A percentile compares a stretch with the other conserved stretches of the same genome.
These are phyloP conservation scores for Pythium phragmitis DNA, from an alignment of 352 stramenopile species.

Conservation along the genomic window DNA sequence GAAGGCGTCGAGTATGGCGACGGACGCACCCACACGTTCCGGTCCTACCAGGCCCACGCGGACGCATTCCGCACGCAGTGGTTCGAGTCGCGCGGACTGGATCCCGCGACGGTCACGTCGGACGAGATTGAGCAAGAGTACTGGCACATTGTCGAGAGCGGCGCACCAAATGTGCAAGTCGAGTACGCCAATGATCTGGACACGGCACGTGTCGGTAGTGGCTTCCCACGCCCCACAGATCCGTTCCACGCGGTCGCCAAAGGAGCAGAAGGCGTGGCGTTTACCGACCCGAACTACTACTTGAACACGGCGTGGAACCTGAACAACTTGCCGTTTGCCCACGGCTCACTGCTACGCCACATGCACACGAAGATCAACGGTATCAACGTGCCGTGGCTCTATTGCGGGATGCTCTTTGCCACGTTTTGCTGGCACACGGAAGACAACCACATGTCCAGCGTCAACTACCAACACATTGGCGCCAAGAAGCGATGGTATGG, in stretches of 20 bases:
- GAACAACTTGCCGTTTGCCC: constrained; percentile 95
- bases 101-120: constrained; percentile 44
- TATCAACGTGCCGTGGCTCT: constrained; percentile 98
- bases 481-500: constrained; percentile 97
- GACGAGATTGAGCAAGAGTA: constrained; percentile 86
- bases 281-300: constrained; percentile 71
- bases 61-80: constrained; percentile 58
- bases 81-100: constrained; percentile 38
- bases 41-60: constrained; percentile 60
- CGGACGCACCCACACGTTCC: constrained; percentile 59
- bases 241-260: constrained; percentile 28
- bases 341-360: constrained; percentile 92
- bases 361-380: constrained; percentile 95
- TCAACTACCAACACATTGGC: constrained; percentile 98
- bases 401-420: constrained; percentile 97
- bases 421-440: constrained; percentile 99
- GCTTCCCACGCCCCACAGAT: constrained; percentile 54
- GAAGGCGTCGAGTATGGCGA: constrained; percentile 69
- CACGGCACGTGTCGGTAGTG: constrained; percentile 73
- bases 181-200: constrained; percentile 92
- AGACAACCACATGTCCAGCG: constrained; percentile 99
- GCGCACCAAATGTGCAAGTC: constrained; percentile 49
- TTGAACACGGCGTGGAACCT: constrained; percentile 94
- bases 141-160: constrained; percentile 83
- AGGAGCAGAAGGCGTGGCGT: constrained; percentile 46